Conservation (phyloP, 129 eudicot species). For the Helichrysum umbraculigerum region DNA sequence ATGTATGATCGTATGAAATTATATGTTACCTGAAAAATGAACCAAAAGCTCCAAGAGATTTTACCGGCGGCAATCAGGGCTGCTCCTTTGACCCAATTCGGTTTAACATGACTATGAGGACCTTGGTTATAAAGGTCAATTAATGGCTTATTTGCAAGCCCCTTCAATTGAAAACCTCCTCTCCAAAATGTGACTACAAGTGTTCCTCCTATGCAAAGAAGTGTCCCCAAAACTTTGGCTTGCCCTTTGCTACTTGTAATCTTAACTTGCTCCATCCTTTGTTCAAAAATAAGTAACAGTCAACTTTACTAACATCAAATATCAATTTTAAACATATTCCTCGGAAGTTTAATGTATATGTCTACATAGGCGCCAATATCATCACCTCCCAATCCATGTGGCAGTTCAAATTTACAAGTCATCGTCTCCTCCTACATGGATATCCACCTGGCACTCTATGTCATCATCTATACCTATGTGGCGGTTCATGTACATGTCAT, state of each 20-base stretch:
- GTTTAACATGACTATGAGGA: slow-evolving; percentile 14
- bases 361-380: too few relatives aligned
- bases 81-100: slow-evolving; percentile 36
- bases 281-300: too few relatives aligned
- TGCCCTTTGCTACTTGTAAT: slow-evolving; percentile 25
- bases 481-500: too few relatives aligned
- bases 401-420: too few relatives aligned
- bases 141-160: slow-evolving; percentile 20
- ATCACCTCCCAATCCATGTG: too few relatives aligned
- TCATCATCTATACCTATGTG: too few relatives aligned
- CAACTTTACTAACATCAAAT: too few relatives aligned
- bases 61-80: slow-evolving; percentile 23
- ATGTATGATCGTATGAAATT: too few relatives aligned
- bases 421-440: too few relatives aligned
- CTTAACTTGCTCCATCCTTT: slow-evolving; percentile 32
- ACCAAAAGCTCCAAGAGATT: slow-evolving; percentile 24
- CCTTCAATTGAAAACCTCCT: slow-evolving; percentile 22
- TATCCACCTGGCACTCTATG: too few relatives aligned
- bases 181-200: slow-evolving; percentile 30
- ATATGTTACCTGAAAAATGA: slow-evolving; percentile 39
- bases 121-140: slow-evolving; percentile 16
- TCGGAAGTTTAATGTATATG: too few relatives aligned
- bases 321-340: too few relatives aligned
- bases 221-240: slow-evolving; percentile 34
- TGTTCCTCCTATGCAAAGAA: slow-evolving; percentile 22